Base-by-base conservation (phyloP, 371 early-diverging fungal species). In the Syncephalastrum contaminatum region DNA sequence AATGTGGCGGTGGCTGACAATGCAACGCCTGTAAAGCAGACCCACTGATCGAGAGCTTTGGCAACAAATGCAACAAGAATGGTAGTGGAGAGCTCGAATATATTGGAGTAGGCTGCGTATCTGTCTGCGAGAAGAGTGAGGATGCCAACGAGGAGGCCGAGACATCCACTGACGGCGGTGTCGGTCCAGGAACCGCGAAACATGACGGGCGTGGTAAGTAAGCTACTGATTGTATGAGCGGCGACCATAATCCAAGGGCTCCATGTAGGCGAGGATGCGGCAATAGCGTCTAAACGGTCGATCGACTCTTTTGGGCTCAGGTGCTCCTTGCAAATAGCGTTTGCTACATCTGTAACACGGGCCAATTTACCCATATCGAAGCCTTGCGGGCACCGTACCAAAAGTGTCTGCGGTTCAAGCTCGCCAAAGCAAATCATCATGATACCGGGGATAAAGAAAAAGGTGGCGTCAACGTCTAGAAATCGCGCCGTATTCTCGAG, bases 281-380 rank as follows among this genome's bases (percentile, higher is more conserved):
- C 63, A 45, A 89, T 77, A 0, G 69, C 69, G 8, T 82, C 71
- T 2, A 64, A 36, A 25, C 25, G 20, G 1, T 46, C 45, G 6
- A 73, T 64, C 6, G 82, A 86, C 21, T 84, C 80, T 21, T 76
- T 62, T 5, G 80, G 64, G 6, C 68, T 58, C 16, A 78, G 66
- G 7, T 69, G 50, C 0, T 65, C 54, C 19, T 75, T 60, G 1
- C 78, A 70, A 7, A 82, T 64, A 43, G 69, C 64, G 20, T 79
- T 73, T 16, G 72, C 70, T 6, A 76, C 56, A 19, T 69, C 62
- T 60, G 76, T 77, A 4, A 83, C 82, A 41, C 77, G 63, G 0
- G 78, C 81, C 30, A 83, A 62, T 43, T 85, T 80, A 58, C 76
- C 75, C 84, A 87, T 86, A 51, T 87, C 84, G 59, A 83, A 71